phyloP scores from a whole-genome alignment of 768 basidiomycete species.

The Chalciporus piperatus region DNA sequence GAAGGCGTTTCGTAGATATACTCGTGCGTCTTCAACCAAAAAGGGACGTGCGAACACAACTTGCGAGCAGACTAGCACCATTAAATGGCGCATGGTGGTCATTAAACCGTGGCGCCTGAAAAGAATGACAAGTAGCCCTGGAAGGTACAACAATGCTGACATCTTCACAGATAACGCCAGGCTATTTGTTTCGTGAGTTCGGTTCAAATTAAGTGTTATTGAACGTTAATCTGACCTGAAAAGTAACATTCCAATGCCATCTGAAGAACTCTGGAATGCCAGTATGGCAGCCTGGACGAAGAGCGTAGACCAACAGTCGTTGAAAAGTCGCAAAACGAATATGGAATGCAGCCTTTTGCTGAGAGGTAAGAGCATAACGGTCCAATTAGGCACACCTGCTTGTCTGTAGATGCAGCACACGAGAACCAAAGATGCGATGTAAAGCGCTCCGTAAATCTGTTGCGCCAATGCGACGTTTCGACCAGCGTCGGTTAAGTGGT shows the following conservation, averaged over 20 bases:
- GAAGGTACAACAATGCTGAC: conserved; percentile 88
- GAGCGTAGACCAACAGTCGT: conserved; percentile 86
- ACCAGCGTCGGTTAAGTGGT: conserved; percentile 60
- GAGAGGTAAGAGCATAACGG: conserved; percentile 66
- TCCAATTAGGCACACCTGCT: conserved; percentile 68
- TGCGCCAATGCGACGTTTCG: conserved; percentile 63
- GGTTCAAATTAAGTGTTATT: not conserved
- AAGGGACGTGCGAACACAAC: conserved; percentile 67
- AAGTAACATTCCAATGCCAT: conserved; percentile 61
- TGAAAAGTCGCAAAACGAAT: conserved; percentile 88
- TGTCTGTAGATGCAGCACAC: conserved; percentile 67
- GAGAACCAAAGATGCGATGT: conserved; percentile 61
- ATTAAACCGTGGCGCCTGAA: conserved; percentile 70
- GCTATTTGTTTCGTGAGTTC: conserved; percentile 8
- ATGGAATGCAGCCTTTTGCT: conserved; percentile 96
- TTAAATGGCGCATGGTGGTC: conserved; percentile 47
- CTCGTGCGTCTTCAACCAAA: conserved; percentile 52
- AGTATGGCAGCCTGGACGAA: conserved; percentile 65
- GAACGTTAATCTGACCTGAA: conserved; percentile 58
- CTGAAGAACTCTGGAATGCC: conserved; percentile 56
- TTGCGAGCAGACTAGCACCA: conserved; percentile 43
- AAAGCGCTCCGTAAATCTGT: conserved; percentile 74
- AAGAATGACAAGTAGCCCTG: conserved; percentile 79
- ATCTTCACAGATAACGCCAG: conserved; percentile 89
- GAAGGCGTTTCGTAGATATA: conserved; percentile 78